A percentile compares a stretch with the other conserved stretches of the same genome.
Evolutionary conservation across 2,329 filamentous ascomycete genomes (phyloP).

Genomic region (Macrophomina tecta): DNA sequence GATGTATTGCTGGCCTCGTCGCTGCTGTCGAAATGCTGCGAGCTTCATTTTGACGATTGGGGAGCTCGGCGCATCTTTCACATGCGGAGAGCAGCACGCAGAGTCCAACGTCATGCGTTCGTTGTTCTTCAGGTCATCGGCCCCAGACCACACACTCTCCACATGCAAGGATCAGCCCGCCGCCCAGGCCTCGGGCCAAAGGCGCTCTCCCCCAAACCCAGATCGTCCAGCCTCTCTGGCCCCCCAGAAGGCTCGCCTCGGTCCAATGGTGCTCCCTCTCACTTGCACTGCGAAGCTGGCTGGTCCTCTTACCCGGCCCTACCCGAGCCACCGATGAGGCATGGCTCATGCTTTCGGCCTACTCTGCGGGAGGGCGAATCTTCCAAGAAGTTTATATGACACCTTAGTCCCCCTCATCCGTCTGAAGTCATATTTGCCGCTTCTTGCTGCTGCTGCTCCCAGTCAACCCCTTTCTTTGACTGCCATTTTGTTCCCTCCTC

Average conservation of each 20-base stretch:
- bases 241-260: constrained; percentile 21
- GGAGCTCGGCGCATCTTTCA: neutral
- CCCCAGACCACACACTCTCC: constrained; percentile 23
- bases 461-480: neutral
- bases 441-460: constrained; percentile 5
- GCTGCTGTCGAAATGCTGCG: neutral
- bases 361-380: neutral
- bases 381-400: constrained; percentile 26
- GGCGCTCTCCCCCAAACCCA: constrained; percentile 19
- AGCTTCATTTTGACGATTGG: neutral
- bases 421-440: constrained; percentile 14
- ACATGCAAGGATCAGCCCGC: constrained; percentile 23
- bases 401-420: constrained; percentile 24
- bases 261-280: constrained; percentile 18
- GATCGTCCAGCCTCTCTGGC: neutral
- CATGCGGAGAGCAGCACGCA: neutral
- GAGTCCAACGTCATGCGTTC: constrained; percentile 18
- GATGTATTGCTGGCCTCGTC: neutral
- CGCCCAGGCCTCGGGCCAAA: constrained; percentile 29
- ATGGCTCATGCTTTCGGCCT: constrained; percentile 24
- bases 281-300: neutral
- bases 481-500: neutral
- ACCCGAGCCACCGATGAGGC: constrained; percentile 8
- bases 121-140: constrained; percentile 19
- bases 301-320: constrained; percentile 25